Evolutionary conservation across 2,329 filamentous ascomycete species (phyloP), one percentile per base, ranked within the genome.

Genomic region (Xylariaceae sp.): DNA sequence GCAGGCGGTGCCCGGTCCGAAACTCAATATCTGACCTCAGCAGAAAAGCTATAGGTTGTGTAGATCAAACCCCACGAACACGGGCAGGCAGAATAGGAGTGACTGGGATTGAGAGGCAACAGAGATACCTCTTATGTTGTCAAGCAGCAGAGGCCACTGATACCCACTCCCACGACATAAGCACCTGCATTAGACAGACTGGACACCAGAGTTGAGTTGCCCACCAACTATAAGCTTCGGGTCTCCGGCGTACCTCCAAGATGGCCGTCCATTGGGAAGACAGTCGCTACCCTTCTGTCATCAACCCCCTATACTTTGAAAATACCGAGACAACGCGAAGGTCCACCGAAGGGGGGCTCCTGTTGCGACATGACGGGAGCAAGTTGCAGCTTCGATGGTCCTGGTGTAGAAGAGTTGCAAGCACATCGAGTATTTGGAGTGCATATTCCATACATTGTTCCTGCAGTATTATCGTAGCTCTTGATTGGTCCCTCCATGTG

Each of bases 241-340:
- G 6, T 6, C 21, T 24, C 21, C 21, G n/a, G 31, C 18, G 33
- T 18, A 29, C 37, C 37, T 36, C 16, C 28, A 19, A 32, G 9
- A 12, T 31, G n/a, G n/a, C n/a, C 19, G 32, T 17, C 27, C 34
- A 23, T 38, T 18, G 24, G 40, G 15, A 17, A 17, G 9, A 15
- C n/a, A n/a, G n/a, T n/a, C n/a, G n/a, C n/a, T n/a, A n/a, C n/a
- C n/a, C n/a, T n/a, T n/a, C n/a, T n/a, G n/a, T 21, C 15, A n/a
- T 12, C 18, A 9, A 23, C 33, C n/a, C n/a, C 26, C 26, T 14
- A 33, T 24, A 32, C 33, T 34, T 30, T 14, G 36, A 16, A 23
- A 24, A 55, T 51, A 44, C 54, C 53, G 52, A 53, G 40, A 46
- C 46, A 53, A 31, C 41, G 46, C 54, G 54, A 57, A 50, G 55